Base-by-base conservation (phyloP, 23 red algal genomes). In the Chondrus crispus region DNA sequence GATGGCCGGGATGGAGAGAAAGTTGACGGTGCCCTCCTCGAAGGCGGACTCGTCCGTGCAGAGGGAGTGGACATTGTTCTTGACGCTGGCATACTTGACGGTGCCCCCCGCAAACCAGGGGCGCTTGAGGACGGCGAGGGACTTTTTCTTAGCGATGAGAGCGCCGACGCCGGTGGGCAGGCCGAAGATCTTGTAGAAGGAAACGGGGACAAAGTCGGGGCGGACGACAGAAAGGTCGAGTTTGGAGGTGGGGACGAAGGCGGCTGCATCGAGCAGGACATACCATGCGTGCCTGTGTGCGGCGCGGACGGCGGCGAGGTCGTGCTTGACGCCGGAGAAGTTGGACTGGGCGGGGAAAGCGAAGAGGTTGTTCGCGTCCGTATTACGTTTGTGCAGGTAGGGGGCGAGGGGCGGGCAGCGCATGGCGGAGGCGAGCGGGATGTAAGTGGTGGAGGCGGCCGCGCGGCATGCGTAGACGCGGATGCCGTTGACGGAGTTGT, bases 161-260 rank as follows among this genome's bases (percentile, higher is more conserved):
- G 92, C 92, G 3, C 92, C 92, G 71, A 95, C 74, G 37, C 92
- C 92, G 1, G 92, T 95, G 3, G 92, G 92, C 50, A 85, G 88
- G 6, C 92, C 92, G 73, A 95, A 95, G 63, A 95, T 84, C 73
- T 95, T 95, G 77, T 95, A 95, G 42, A 95, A 95, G 42, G 92
- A 95, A 46, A 95, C 26, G 45, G 58, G 48, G 28, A 88, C 68
- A 57, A 82, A 83, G 43, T 94, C 82, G 2, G 84, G 73, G 29
- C 54, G n/a, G 55, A 80, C 68, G 20, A 30, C 20, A 12, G 72
- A 63, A 16, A 95, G 71, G 48, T 95, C 85, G 32, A 95, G 51
- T 26, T 40, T 38, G 12, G 62, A 76, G 44, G 92, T 88, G 22
- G 92, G 79, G 0, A 50, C 92, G 26, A 54, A 83, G 2, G 78